Conservation (phyloP, 2,329 filamentous ascomycete species). For the Passalora sequoiae region DNA sequence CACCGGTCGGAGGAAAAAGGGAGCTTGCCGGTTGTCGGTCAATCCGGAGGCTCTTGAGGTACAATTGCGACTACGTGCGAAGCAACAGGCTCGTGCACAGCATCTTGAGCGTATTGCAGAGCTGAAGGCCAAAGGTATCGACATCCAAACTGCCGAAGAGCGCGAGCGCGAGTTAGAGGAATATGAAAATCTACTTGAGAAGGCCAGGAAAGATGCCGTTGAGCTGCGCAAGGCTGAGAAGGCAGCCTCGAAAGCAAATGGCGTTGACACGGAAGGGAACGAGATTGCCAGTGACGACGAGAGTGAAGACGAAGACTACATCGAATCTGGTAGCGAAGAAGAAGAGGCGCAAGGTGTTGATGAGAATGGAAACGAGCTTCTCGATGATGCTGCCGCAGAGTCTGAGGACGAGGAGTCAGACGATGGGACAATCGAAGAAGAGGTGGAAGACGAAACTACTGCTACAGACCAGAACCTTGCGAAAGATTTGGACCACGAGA, state of each 20-base stretch:
- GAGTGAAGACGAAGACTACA: conserved; percentile 49
- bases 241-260: conserved; percentile 63
- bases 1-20: conserved; percentile 53
- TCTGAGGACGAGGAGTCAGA: conserved; percentile 35
- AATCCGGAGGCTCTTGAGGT: conserved; percentile 64
- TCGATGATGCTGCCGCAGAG: conserved; percentile 20
- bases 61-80: conserved; percentile 64
- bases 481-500: not conserved
- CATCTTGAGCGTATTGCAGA: conserved; percentile 71
- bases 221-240: conserved; percentile 74
- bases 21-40: conserved; percentile 58
- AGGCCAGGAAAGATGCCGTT: conserved; percentile 72
- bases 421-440: conserved; percentile 31
- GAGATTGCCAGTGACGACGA: conserved; percentile 52
- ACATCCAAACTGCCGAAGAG: conserved; percentile 81
- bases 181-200: conserved; percentile 82
- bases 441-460: conserved; percentile 18
- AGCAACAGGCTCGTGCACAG: conserved; percentile 73
- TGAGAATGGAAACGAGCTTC: conserved; percentile 12
- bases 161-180: conserved; percentile 74
- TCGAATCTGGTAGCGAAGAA: conserved; percentile 20
- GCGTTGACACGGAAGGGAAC: conserved; percentile 36
- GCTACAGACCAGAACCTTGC: conserved; percentile 22
- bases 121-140: conserved; percentile 72
- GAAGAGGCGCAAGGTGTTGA: conserved; percentile 8